Percentiles rank a stretch among this genome's conserved stretches.
Conservation (phyloP, 306 rosid species). For the Sicyos edulis region DNA sequence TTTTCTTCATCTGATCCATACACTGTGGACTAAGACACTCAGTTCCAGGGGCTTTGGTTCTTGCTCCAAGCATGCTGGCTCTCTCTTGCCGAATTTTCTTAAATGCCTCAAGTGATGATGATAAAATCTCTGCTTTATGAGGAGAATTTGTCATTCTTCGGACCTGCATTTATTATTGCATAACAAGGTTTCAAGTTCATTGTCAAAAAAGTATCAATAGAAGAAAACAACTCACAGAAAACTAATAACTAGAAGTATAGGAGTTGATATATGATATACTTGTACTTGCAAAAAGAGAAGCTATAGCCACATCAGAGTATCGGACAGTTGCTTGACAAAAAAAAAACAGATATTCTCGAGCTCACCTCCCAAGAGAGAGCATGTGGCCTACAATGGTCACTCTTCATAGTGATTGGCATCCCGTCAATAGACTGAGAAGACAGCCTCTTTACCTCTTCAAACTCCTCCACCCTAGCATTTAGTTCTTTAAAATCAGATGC, state of each 20-base stretch:
- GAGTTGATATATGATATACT: background rate
- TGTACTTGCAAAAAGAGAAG: background rate
- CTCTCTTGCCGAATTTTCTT: conserved; percentile 91
- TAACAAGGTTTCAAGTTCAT: conserved; percentile 17
- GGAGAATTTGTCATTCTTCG: conserved; percentile 94
- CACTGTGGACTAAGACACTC: conserved; percentile 39
- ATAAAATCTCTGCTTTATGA: conserved; percentile 93
- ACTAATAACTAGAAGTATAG: conserved; percentile 7
- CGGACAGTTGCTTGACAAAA: conserved; percentile 7
- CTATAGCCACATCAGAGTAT: conserved; percentile 12
- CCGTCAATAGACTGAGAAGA: conserved; percentile 62
- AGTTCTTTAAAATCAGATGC: conserved; percentile 87
- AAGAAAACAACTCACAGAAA: background rate
- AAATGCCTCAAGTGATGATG: conserved; percentile 95
- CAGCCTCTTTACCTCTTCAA: conserved; percentile 74
- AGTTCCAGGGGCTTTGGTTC: conserved; percentile 33
- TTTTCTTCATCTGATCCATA: conserved; percentile 29
- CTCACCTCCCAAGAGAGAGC: conserved; percentile 99
- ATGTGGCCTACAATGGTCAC: conserved; percentile 95
- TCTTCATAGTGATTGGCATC: conserved; percentile 64
- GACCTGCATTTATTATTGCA: conserved; percentile 53
- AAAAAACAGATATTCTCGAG: conserved; percentile 19
- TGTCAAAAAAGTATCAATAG: background rate
- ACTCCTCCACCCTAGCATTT: conserved; percentile 78
- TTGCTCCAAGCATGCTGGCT: conserved; percentile 41